phyloP scores from a whole-genome alignment of 2,329 filamentous ascomycete genomes.

The Stachybotrys chartarum region DNA sequence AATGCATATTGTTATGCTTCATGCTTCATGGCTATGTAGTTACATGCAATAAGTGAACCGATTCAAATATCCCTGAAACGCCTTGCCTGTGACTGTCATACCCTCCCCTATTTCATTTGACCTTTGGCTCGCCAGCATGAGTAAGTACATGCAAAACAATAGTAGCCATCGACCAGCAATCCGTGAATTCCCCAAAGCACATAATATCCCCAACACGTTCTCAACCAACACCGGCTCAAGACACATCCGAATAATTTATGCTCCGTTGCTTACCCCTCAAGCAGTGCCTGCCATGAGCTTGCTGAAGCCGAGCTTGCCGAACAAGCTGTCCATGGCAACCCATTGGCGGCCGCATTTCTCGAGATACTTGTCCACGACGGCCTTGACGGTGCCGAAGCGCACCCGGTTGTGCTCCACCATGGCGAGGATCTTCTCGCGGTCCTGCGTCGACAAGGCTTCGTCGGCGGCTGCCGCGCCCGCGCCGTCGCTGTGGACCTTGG shows the following conservation, averaged over 20 bases:
- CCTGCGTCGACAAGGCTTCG: slow-evolving; percentile 41
- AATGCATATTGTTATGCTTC: too few species aligned
- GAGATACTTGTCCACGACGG: slow-evolving; percentile 73
- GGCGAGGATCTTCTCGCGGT: slow-evolving; percentile 58
- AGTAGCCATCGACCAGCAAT: too few species aligned
- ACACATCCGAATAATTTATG: neutral
- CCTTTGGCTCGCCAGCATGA: too few species aligned
- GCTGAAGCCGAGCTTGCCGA: slow-evolving; percentile 58
- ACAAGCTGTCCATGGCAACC: slow-evolving; percentile 89
- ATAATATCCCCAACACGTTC: too few species aligned
- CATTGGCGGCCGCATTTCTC: slow-evolving; percentile 87
- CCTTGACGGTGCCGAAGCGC: slow-evolving; percentile 69
- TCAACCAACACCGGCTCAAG: too few species aligned
- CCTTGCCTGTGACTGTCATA: neutral
- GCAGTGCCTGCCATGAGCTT: slow-evolving; percentile 14
- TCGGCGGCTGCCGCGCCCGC: neutral
- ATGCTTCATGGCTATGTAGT: too few species aligned
- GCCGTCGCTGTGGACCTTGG: slow-evolving; percentile 38
- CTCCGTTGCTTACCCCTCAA: neutral
- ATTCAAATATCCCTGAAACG: neutral
- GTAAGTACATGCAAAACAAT: too few species aligned
- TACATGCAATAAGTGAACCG: too few species aligned
- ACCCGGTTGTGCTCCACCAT: slow-evolving; percentile 77
- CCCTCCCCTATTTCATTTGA: neutral
- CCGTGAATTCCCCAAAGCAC: too few species aligned